phyloP scores from a whole-genome alignment of 2,329 filamentous ascomycete species.

The Exophiala sp. region DNA sequence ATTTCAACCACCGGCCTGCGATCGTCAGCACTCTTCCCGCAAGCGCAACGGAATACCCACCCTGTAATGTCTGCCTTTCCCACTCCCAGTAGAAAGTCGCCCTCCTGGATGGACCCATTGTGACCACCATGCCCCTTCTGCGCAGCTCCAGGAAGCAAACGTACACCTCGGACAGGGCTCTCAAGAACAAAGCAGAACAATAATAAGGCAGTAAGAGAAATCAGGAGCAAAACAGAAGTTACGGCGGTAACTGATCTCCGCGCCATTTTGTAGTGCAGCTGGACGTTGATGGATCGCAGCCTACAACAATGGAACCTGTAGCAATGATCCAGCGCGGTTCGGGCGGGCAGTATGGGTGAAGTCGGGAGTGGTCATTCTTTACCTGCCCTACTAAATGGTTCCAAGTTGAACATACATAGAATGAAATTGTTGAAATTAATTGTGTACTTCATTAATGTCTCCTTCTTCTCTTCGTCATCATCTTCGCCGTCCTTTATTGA shows the following conservation, averaged over 20 bases:
- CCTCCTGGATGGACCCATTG: constrained; percentile 13
- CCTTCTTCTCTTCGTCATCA: too few species aligned
- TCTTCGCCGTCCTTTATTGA: too few species aligned
- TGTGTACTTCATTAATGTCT: too few species aligned
- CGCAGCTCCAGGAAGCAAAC: constrained; percentile 1
- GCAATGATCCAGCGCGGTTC: not conserved
- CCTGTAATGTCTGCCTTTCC: constrained; percentile 69
- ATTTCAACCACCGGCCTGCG: constrained; percentile 76
- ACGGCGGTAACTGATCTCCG: constrained; percentile 5
- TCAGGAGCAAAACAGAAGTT: constrained; percentile 5
- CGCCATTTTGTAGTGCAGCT: constrained; percentile 17
- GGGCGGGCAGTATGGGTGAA: not conserved
- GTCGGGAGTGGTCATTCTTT: constrained; percentile 1
- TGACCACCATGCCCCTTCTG: not conserved
- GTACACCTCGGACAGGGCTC: constrained; percentile 3
- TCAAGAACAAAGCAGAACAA: constrained; percentile 7
- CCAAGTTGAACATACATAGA: too few species aligned
- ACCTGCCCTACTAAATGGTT: too few species aligned
- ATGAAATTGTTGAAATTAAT: too few species aligned
- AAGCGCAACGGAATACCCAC: constrained; percentile 34
- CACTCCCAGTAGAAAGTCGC: constrained; percentile 58
- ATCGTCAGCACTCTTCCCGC: constrained; percentile 6
- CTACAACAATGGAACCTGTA: constrained; percentile 3
- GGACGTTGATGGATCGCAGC: not conserved
- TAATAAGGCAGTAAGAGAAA: constrained; percentile 6